These are phyloP conservation scores for Raphidocelis subcapitata DNA, from an alignment of 139 green algal species.

Conservation along the genomic window DNA sequence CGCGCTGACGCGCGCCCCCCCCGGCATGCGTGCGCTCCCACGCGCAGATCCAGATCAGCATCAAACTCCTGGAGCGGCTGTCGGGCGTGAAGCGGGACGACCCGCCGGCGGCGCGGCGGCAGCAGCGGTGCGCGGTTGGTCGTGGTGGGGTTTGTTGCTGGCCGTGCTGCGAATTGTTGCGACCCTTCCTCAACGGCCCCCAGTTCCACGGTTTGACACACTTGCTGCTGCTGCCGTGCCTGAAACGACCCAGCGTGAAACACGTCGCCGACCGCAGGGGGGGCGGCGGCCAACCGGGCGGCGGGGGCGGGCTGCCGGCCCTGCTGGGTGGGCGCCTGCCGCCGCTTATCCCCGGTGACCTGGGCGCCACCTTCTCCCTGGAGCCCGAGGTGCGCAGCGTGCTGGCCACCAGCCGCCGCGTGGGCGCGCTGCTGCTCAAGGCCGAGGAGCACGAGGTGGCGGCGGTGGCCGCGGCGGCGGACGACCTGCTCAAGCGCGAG, in stretches of 20 bases:
- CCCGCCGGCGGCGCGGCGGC: conserved; percentile 6
- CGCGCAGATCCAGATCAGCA: conserved; percentile 25
- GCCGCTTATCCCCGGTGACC: too few relatives aligned
- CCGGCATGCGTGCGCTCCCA: too few relatives aligned
- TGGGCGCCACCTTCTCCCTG: background rate
- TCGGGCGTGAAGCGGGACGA: conserved; percentile 9
- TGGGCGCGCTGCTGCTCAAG: conserved; percentile 53
- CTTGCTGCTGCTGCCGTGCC: background rate
- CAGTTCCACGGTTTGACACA: background rate
- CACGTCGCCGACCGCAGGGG: too few relatives aligned
- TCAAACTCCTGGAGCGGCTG: conserved; percentile 25
- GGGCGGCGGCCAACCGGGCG: too few relatives aligned
- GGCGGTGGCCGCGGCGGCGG: conserved; percentile 33
- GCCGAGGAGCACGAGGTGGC: conserved; percentile 45
- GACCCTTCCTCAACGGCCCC: background rate
- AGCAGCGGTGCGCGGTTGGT: background rate
- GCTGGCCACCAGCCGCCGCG: conserved; percentile 32
- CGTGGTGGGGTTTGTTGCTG: too few relatives aligned
- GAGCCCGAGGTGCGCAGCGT: conserved; percentile 10
- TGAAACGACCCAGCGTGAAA: background rate
- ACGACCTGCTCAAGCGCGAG: conserved; percentile 41
- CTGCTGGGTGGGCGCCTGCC: too few relatives aligned
- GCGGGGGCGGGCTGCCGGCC: too few relatives aligned
- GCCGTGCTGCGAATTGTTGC: background rate
- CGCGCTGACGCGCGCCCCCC: too few relatives aligned